Base-by-base conservation (phyloP, 495 filamentous ascomycete species). In the Podospora pseudoanserina region DNA sequence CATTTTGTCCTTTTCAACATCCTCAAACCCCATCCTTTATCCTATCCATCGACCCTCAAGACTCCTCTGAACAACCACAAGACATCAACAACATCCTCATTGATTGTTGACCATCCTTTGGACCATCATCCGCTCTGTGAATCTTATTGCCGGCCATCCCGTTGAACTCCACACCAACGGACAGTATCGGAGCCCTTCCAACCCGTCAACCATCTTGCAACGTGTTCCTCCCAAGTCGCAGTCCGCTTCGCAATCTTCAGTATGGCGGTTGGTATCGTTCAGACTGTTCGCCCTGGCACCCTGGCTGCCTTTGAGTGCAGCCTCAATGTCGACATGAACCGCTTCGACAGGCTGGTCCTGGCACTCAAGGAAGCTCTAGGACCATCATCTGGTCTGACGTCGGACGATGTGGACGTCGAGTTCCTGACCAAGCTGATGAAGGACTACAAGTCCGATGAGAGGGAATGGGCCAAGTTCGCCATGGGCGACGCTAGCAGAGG, bases 301-400 rank as follows among this genome's bases (percentile, higher is more conserved):
- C n/a, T 34, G 16, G 60, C 65, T 66, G 30, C 53, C 7, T 73
- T 64, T 39, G 66, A 54, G 18, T 67, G 65, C 63, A 65, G 58
- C 26, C 66, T 19, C 53, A 55, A 32, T 9, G 34, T 55, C 23
- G 65, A 69, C 28, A 65, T 59, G 32, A 77, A 87, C 74, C 77
- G 77, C 16, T 96, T 96, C 72, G 86, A 92, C n/a, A 76, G 81
- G 65, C 89, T 96, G 34, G 90, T 96, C 66, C 71, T 85, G 63
- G 87, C 90, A 53, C 87, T 97, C 67, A 91, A 87, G 69, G 77
- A 79, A 18, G 87, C 86, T 49, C 81, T 97, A 0, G 92, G 92
- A 0, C 87, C 92, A 2, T 90, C 86, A 63, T 93, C 90, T 9
- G 92, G 93, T 5, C 86, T 95, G 63, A 86, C 89, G 70, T 94